A percentile compares a stretch with the other conserved stretches of the same genome.
Conservation (phyloP, 1,139 yeast species). For the Taphrina flavorubra region DNA sequence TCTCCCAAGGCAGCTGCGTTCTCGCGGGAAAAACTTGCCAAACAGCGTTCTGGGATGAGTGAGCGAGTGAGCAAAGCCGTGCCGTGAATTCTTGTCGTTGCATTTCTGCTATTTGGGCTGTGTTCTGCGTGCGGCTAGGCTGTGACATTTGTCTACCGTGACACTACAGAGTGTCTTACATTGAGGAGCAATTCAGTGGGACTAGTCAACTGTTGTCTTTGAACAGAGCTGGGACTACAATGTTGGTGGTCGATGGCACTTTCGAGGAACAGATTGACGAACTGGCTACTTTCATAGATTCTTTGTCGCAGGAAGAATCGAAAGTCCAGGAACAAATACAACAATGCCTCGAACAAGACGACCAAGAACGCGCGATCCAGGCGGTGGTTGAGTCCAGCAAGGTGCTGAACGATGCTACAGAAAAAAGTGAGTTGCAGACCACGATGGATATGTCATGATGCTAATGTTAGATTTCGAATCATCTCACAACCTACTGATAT, state of each 20-base stretch:
- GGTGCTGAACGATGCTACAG: slow-evolving; percentile 46
- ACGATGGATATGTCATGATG: not conserved
- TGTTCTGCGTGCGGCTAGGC: not conserved
- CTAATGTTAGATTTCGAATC: slow-evolving; percentile 53
- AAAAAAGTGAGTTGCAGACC: slow-evolving; percentile 46
- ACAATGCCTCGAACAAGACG: slow-evolving; percentile 21
- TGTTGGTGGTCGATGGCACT: slow-evolving; percentile 50
- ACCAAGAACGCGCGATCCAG: slow-evolving; percentile 48
- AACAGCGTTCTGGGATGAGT: slow-evolving; percentile 2
- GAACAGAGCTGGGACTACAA: slow-evolving; percentile 10
- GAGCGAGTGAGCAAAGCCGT: slow-evolving; percentile 1
- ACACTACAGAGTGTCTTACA: too few species aligned
- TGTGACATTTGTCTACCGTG: not conserved
- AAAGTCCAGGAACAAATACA: slow-evolving; percentile 32
- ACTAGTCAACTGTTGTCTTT: not conserved
- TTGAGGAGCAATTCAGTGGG: too few species aligned
- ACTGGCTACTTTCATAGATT: slow-evolving; percentile 53
- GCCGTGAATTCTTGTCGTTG: slow-evolving; percentile 13
- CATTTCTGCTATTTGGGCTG: not conserved
- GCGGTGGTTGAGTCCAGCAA: slow-evolving; percentile 46
- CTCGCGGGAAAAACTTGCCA: slow-evolving; percentile 23
- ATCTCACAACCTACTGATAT: slow-evolving; percentile 54
- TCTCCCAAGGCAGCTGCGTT: not conserved
- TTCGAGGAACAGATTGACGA: slow-evolving; percentile 52
- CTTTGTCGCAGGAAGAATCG: slow-evolving; percentile 45